Evolutionary conservation across 2,329 filamentous ascomycete genomes (phyloP), one percentile per base, ranked within the genome.

Genomic region (Lasiodiplodia theobromae): DNA sequence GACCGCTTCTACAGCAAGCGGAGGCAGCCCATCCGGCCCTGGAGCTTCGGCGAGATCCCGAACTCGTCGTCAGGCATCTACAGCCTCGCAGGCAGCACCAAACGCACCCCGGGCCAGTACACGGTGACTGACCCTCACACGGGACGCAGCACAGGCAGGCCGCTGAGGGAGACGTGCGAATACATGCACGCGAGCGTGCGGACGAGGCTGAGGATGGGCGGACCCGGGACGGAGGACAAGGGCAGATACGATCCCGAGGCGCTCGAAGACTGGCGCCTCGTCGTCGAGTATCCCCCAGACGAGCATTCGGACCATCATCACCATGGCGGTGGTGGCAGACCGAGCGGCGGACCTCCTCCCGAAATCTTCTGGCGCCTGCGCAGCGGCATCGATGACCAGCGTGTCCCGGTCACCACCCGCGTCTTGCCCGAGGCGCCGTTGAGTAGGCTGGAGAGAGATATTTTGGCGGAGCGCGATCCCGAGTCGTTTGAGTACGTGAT

Each of bases 101-200:
- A 78, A 31, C 79, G 84, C 58, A 84, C 81, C 6, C 84, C 84
- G 8, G 84, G 84, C 25, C 74, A 78, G 47, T 86, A 86, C 72
- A 79, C 77, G 53, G 79, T 78, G n/a, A 75, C 80, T 2, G 80
- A 85, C 71, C 84, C 83, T 4, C 71, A 75, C 38, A 82, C 78
- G 16, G 81, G 82, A 51, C 75, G 76, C 25, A 66, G 76, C 40
- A 85, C 83, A 5, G 73, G 79, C 23, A 77, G 81, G 1, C 82
- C 82, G 1, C 77, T 86, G 38, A 75, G 78, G 38, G 78, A 85
- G 68, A 86, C 84, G 28, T 80, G 83, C 71, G 84, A 86, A 74
- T 86, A 86, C 72, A 82, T 86, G 37, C 84, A 86, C 72, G 80
- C 84, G 5, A 82, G 77, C 4, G 84, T 82, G 5, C 81, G 84